Percentiles rank a stretch among this genome's conserved stretches.
Conservation (phyloP, 2,329 filamentous ascomycete species). For the Conoideocrella luteorostrata region DNA sequence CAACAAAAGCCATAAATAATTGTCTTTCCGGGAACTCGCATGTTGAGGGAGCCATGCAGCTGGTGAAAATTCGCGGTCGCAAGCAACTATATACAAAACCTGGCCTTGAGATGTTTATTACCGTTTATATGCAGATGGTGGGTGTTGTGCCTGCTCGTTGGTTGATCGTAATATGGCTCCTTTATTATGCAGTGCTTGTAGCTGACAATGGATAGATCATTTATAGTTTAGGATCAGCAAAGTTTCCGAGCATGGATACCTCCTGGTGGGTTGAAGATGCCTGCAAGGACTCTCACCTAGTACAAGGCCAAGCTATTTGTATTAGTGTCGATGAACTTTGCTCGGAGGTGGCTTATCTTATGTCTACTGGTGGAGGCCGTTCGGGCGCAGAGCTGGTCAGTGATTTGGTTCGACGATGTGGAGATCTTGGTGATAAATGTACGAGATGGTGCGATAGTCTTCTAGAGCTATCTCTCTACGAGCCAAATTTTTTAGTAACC, state of each 20-base stretch:
- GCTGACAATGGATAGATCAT: constrained; percentile 40
- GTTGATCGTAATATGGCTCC: background rate
- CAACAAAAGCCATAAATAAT: constrained; percentile 46
- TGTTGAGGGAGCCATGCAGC: constrained; percentile 56
- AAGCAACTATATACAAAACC: constrained; percentile 47
- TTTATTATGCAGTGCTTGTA: too few species aligned
- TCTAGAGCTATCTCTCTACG: constrained; percentile 42
- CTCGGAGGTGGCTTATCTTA: constrained; percentile 43
- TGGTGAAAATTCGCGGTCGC: constrained; percentile 51
- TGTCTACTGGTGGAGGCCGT: constrained; percentile 36
- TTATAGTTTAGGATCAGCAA: constrained; percentile 48
- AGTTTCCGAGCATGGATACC: constrained; percentile 43
- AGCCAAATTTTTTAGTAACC: constrained; percentile 51
- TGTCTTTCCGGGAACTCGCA: constrained; percentile 57
- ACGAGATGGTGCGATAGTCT: constrained; percentile 44
- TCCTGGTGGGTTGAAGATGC: constrained; percentile 55
- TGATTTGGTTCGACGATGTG: constrained; percentile 44
- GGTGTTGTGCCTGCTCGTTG: constrained; percentile 13
- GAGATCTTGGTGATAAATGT: constrained; percentile 46
- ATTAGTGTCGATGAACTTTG: constrained; percentile 51
- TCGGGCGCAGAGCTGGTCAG: constrained; percentile 45
- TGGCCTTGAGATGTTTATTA: constrained; percentile 50
- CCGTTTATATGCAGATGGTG: constrained; percentile 56
- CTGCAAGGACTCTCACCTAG: constrained; percentile 40
- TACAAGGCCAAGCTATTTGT: constrained; percentile 43